Evolutionary conservation across 352 stramenopile species (phyloP), one percentile per base, ranked within the genome.

Genomic region (Globisporangium paddicum): DNA sequence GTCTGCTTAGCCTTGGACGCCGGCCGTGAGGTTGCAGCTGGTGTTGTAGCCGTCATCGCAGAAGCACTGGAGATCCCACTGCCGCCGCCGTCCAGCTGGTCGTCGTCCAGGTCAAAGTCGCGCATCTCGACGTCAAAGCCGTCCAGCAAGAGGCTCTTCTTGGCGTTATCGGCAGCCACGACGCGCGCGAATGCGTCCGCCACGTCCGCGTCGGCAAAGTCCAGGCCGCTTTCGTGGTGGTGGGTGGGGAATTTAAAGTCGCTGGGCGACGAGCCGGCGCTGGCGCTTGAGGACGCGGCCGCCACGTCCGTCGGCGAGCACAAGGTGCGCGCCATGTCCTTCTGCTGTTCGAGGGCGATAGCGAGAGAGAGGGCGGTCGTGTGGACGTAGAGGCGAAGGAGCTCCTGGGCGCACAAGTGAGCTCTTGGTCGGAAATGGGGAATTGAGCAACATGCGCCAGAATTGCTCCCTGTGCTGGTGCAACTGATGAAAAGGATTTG

Each of bases 151-250:
- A 37, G 8, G 18, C 45, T 26, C 41, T 47, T 19, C 41, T 23
- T 47, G 41, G 41, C 41, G 41, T 52, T 26, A 2, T 57, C 35
- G 0, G 9, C 41, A 58, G 52, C 16, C 60, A 63, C 8, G 64
- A 71, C 32, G 67, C 57, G 5, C 52, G 63, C 42, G 60, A 63
- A 35, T 52, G 49, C 30, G 16, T 32, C 59, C 44, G 63, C 72
- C n/a, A 63, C 41, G 9, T 50, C 44, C 44, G 34, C 11, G 11
- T 68, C 60, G 19, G 35, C 56, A 38, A 71, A 68, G 62, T 51
- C 67, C 14, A 51, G n/a, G 49, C 19, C 19, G 19, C 38, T 25
- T 2, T 52, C 7, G 16, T 32, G 28, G 3, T 52, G 6, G 16
- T 32, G 28, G 3, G 28, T 32, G 28, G 3, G 28, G 28, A 32